A percentile compares a stretch with the other conserved stretches of the same genome.
Conservation (phyloP, 345 rosid genomes). For the Microthlaspi erraticum region DNA sequence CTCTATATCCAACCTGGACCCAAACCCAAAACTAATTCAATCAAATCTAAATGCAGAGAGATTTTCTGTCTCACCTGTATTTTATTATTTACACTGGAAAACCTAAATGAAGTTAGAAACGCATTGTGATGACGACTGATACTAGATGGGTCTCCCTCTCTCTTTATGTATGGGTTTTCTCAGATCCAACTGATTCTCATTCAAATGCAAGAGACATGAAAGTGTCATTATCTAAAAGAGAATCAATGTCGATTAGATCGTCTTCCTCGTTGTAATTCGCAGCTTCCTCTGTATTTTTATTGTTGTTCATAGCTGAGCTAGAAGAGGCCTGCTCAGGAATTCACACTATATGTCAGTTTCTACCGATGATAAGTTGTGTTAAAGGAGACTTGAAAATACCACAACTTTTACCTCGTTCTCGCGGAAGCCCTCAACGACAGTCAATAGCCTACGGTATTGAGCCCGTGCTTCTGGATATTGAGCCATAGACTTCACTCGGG, state of each 20-base stretch:
- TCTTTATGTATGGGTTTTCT: slow-evolving; percentile 17
- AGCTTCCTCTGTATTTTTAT: slow-evolving; percentile 39
- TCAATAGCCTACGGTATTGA: slow-evolving; percentile 82
- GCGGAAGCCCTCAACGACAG: slow-evolving; percentile 67
- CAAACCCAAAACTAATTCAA: slow-evolving; percentile 26
- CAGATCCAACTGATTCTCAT: slow-evolving; percentile 34
- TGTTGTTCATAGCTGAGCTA: slow-evolving; percentile 45
- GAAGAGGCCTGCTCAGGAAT: slow-evolving; percentile 40
- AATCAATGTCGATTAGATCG: slow-evolving; percentile 59
- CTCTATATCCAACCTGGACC: background rate
- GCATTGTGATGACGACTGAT: slow-evolving; percentile 17
- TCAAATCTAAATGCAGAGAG: slow-evolving; percentile 21
- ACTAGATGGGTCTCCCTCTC: slow-evolving; percentile 18
- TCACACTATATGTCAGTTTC: slow-evolving; percentile 6
- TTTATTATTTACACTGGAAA: slow-evolving; percentile 27
- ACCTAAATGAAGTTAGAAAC: slow-evolving; percentile 37
- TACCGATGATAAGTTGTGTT: slow-evolving; percentile 1
- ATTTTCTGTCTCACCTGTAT: slow-evolving; percentile 35
- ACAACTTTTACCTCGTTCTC: slow-evolving; percentile 61
- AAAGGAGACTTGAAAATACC: background rate
- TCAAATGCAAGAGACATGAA: slow-evolving; percentile 80
- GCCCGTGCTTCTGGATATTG: slow-evolving; percentile 85
- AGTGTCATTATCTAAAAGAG: slow-evolving; percentile 74
- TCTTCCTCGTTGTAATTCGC: slow-evolving; percentile 49
- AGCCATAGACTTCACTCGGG: slow-evolving; percentile 92